phyloP scores from a whole-genome alignment of 2,329 filamentous ascomycete species.

The Pseudogymnoascus sp. region DNA sequence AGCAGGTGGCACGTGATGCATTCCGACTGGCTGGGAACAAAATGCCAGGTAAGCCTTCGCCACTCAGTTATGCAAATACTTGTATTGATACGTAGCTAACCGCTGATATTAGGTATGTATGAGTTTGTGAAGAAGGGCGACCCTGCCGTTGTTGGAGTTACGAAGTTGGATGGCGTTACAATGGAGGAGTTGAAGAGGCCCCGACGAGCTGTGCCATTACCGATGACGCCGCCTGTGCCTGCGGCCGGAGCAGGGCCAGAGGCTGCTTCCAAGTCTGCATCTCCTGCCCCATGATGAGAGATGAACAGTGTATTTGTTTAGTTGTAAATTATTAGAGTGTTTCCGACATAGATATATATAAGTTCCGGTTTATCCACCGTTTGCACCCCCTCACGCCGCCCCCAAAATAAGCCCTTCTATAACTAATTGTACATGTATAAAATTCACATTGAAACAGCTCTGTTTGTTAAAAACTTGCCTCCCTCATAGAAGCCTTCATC shows the following conservation, averaged over 20 bases:
- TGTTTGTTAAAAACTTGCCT: background rate
- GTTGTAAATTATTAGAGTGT: slow-evolving; percentile 6
- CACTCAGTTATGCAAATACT: slow-evolving; percentile 21
- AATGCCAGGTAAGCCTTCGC: slow-evolving; percentile 64
- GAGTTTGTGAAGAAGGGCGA: slow-evolving; percentile 94
- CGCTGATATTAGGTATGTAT: slow-evolving; percentile 54
- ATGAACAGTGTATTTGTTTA: slow-evolving; percentile 1
- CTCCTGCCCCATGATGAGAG: background rate
- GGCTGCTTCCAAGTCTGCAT: background rate
- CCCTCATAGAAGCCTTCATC: background rate
- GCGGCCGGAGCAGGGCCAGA: background rate
- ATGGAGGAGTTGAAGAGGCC: slow-evolving; percentile 76
- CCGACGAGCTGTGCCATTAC: slow-evolving; percentile 52
- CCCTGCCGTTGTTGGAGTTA: slow-evolving; percentile 81
- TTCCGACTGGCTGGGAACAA: slow-evolving; percentile 93
- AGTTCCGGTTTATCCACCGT: background rate
- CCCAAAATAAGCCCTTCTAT: background rate
- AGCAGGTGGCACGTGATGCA: slow-evolving; percentile 87
- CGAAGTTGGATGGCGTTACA: slow-evolving; percentile 76
- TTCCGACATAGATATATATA: background rate
- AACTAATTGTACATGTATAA: slow-evolving; percentile 7
- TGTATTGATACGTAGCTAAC: background rate
- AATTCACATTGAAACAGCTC: background rate
- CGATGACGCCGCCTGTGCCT: background rate
- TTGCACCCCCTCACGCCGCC: background rate